phyloP scores from a whole-genome alignment of 176 grass and related monocot species.

The Aegilops speltoides region DNA sequence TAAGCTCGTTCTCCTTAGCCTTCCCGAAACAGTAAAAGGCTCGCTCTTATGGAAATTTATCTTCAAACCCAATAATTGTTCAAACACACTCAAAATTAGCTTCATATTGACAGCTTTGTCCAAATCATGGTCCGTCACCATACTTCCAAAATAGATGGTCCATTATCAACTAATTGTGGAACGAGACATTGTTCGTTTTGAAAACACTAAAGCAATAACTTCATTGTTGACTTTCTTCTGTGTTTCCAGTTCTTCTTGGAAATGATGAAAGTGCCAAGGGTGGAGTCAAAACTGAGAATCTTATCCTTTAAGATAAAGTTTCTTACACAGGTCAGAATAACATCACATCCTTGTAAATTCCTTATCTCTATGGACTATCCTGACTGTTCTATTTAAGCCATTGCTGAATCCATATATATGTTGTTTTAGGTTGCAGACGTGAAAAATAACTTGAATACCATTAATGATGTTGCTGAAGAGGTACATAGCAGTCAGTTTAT shows the following conservation, averaged over 20 bases:
- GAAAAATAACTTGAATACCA: slow-evolving; percentile 71
- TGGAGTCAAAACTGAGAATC: slow-evolving; percentile 84
- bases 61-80: neutral
- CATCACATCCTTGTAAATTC: slow-evolving; percentile 4
- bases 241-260: slow-evolving; percentile 80
- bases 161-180: neutral
- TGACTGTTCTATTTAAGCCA: slow-evolving; percentile 8
- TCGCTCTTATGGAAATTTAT: neutral
- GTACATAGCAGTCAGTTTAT: slow-evolving; percentile 36
- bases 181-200: slow-evolving; percentile 7
- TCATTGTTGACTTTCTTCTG: slow-evolving; percentile 25
- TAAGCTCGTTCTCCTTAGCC: neutral
- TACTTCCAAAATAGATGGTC: neutral
- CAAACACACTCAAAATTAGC: neutral
- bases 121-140: neutral
- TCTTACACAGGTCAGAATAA: slow-evolving; percentile 61
- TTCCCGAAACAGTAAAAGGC: neutral
- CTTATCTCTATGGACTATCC: neutral
- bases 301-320: slow-evolving; percentile 93
- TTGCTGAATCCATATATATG: slow-evolving; percentile 9
- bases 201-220: slow-evolving; percentile 2
- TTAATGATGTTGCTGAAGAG: slow-evolving; percentile 81
- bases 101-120: neutral
- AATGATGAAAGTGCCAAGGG: slow-evolving; percentile 97
- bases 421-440: slow-evolving; percentile 76